Evolutionary conservation across 2,329 filamentous ascomycete genomes (phyloP).

Genomic region (Talaromyces piceae): DNA sequence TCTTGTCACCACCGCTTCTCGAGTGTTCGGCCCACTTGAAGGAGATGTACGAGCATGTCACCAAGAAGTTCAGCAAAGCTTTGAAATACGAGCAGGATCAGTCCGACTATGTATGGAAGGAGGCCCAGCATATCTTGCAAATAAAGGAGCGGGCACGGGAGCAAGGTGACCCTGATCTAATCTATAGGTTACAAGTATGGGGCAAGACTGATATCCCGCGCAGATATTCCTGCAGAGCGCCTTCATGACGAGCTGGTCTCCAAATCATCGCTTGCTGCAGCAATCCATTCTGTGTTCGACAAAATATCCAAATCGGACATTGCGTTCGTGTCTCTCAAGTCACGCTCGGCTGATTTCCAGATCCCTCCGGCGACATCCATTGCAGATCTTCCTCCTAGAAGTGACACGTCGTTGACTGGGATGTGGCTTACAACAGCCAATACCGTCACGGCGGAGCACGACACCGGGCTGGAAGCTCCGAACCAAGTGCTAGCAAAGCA

Average conservation of each 20-base stretch:
- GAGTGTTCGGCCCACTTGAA: slow-evolving; percentile 65
- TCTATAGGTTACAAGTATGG: slow-evolving; percentile 2
- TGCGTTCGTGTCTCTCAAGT: slow-evolving; percentile 71
- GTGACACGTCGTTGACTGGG: slow-evolving; percentile 63
- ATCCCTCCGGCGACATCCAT: slow-evolving; percentile 60
- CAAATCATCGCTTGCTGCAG: slow-evolving; percentile 70
- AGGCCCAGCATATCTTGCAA: slow-evolving; percentile 73
- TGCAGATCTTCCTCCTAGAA: slow-evolving; percentile 61
- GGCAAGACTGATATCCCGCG: slow-evolving; percentile 11
- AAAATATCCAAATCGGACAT: slow-evolving; percentile 79
- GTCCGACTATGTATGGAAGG: slow-evolving; percentile 83
- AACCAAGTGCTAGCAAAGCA: slow-evolving; percentile 66
- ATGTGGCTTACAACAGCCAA: slow-evolving; percentile 85
- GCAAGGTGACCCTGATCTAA: slow-evolving; percentile 23
- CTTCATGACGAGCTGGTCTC: slow-evolving; percentile 42
- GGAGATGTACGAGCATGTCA: slow-evolving; percentile 81
- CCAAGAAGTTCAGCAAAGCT: slow-evolving; percentile 86
- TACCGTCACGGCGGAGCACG: slow-evolving; percentile 64
- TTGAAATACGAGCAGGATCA: slow-evolving; percentile 89
- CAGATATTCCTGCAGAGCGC: slow-evolving; percentile 28
- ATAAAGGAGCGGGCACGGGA: slow-evolving; percentile 78
- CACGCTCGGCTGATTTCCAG: slow-evolving; percentile 55
- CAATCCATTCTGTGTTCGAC: slow-evolving; percentile 73
- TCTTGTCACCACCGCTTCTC: slow-evolving; percentile 69
- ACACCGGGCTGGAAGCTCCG: slow-evolving; percentile 47